Evolutionary conservation across 495 filamentous ascomycete genomes (phyloP).

Genomic region (Apodospora peruviana): DNA sequence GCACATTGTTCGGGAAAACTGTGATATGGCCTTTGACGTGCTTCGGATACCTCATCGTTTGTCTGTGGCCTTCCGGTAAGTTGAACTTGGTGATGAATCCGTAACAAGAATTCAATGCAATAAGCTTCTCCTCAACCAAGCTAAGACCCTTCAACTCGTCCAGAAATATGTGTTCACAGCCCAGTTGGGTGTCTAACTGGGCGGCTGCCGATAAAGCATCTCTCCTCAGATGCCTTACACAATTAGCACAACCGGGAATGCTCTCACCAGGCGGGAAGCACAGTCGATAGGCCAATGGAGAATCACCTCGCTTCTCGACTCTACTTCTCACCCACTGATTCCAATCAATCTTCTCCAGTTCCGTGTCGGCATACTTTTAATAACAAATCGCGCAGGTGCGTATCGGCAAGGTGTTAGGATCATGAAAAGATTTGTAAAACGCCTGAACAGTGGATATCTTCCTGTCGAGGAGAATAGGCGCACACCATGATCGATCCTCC

Average conservation of each 20-base stretch:
- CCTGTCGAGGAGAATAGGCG: not conserved
- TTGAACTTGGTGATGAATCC: constrained; percentile 8
- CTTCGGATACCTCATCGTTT: constrained; percentile 4
- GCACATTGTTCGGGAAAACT: constrained; percentile 4
- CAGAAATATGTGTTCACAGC: constrained; percentile 2
- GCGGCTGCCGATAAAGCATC: not conserved
- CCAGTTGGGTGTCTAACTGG: not conserved
- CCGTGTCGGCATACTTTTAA: not conserved
- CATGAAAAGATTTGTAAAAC: not conserved
- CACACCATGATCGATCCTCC: not conserved
- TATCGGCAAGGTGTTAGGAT: not conserved
- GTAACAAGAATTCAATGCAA: constrained; percentile 9
- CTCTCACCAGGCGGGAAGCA: not conserved
- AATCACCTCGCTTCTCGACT: not conserved
- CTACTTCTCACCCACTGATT: not conserved
- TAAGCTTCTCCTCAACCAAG: constrained; percentile 4
- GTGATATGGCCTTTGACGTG: constrained; percentile 7
- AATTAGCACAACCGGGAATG: not conserved
- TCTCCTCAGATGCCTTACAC: not conserved
- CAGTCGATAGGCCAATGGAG: not conserved
- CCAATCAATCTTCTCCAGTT: not conserved
- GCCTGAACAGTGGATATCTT: not conserved
- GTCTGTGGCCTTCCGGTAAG: not conserved
- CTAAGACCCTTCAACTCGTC: constrained; percentile 3
- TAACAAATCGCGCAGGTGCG: not conserved